These are phyloP conservation scores for Trypanosoma boissoni DNA, from an alignment of 208 protist species.

Conservation along the genomic window DNA sequence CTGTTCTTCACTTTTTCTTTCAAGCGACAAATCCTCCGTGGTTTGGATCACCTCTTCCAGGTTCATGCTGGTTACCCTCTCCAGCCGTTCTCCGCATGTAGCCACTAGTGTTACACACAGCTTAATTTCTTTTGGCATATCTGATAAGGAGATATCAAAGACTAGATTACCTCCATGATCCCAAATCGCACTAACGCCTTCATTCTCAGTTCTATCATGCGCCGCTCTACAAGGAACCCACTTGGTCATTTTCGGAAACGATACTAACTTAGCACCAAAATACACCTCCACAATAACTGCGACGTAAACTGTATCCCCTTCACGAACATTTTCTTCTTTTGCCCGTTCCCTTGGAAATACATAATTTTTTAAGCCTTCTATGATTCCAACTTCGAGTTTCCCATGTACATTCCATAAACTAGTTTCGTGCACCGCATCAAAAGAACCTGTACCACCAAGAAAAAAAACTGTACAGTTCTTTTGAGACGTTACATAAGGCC, in stretches of 20 bases:
- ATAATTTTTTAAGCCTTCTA: constrained; percentile 34
- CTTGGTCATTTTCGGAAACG: constrained; percentile 36
- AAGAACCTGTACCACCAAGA: background rate
- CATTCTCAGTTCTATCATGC: constrained; percentile 12
- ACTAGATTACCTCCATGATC: constrained; percentile 18
- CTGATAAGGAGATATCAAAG: constrained; percentile 34
- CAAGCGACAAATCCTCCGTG: constrained; percentile 19
- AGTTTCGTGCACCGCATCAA: constrained; percentile 26
- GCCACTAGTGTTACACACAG: constrained; percentile 58
- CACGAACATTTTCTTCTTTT: constrained; percentile 48
- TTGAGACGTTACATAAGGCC: constrained; percentile 25
- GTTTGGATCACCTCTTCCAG: constrained; percentile 29
- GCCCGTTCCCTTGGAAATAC: constrained; percentile 23
- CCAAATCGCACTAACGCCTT: constrained; percentile 23
- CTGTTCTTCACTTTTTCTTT: constrained; percentile 43
- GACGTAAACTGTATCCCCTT: constrained; percentile 39
- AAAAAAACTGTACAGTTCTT: constrained; percentile 21
- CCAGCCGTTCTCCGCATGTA: constrained; percentile 26
- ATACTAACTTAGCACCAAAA: constrained; percentile 41
- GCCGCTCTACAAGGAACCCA: constrained; percentile 30
- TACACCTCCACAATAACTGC: constrained; percentile 50
- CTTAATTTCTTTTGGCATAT: constrained; percentile 53
- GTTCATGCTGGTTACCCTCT: constrained; percentile 15
- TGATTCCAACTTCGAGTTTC: constrained; percentile 32
- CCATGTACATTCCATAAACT: constrained; percentile 45